Evolutionary conservation across 139 green algal genomes (phyloP).

Genomic region (Chlorella sorokiniana): DNA sequence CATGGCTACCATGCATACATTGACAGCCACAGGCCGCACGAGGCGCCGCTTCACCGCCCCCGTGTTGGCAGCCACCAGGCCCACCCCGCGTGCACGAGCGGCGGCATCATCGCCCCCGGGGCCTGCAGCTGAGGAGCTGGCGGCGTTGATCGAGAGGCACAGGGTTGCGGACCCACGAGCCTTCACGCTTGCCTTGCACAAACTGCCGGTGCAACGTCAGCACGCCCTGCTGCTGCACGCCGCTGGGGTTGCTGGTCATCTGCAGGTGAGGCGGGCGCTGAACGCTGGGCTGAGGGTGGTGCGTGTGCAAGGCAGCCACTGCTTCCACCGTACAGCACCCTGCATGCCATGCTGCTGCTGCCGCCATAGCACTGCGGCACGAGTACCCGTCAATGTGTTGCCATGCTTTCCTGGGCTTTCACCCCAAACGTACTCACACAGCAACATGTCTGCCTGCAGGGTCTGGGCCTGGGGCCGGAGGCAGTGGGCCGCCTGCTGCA

Average conservation of each 20-base stretch:
- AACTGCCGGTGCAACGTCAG: constrained; percentile 10
- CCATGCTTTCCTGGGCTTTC: no score
- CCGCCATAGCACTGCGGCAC: no score
- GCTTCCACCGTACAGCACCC: no score
- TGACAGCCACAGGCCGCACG: not conserved
- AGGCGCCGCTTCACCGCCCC: not conserved
- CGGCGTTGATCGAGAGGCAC: not conserved
- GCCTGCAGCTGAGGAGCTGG: not conserved
- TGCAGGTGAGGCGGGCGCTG: not conserved
- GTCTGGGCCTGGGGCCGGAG: not conserved
- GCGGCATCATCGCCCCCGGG: no score
- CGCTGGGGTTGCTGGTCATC: not conserved
- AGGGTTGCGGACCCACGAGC: not conserved
- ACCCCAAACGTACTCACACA: no score
- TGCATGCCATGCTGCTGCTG: no score
- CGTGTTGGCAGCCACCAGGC: no score
- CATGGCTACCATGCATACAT: not conserved
- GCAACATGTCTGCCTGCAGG: no score
- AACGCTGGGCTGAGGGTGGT: not conserved
- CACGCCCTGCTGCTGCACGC: not conserved
- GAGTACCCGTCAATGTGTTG: no score
- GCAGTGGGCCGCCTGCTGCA: constrained; percentile 7
- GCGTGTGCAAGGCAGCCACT: no score
- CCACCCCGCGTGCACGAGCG: no score
- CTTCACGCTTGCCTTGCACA: not conserved